Percentiles rank a stretch among this genome's conserved stretches.
Evolutionary conservation across 179 eudicot species (phyloP).

Genomic region (Patellifolia procumbens): DNA sequence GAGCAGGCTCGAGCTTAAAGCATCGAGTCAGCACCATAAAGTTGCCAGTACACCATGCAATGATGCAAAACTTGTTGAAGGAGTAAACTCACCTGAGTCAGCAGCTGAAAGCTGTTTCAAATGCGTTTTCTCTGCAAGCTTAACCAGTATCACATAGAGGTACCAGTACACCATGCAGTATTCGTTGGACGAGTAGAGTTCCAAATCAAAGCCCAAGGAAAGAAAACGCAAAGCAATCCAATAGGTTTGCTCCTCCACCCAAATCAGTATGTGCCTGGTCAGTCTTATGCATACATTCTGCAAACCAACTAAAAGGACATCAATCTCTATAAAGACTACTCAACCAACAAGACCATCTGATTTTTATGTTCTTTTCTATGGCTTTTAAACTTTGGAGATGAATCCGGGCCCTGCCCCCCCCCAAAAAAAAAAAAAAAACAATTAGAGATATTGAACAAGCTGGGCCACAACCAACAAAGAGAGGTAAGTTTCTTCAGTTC

Average conservation of each 20-base stretch:
- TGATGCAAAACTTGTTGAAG: background rate
- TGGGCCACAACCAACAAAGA: background rate
- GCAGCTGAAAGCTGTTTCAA: slow-evolving; percentile 55
- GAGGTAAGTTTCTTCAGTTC: background rate
- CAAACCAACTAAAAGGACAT: slow-evolving; percentile 38
- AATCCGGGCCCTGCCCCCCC: background rate
- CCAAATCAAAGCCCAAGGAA: slow-evolving; percentile 84
- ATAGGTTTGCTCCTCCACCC: slow-evolving; percentile 97
- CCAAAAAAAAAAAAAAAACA: no score
- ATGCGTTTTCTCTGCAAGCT: slow-evolving; percentile 92
- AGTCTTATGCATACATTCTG: slow-evolving; percentile 60
- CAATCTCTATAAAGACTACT: slow-evolving; percentile 20
- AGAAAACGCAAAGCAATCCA: slow-evolving; percentile 94
- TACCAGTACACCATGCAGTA: slow-evolving; percentile 99
- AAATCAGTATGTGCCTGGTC: slow-evolving; percentile 67
- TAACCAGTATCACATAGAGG: slow-evolving; percentile 71
- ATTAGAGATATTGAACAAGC: background rate
- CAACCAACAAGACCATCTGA: slow-evolving; percentile 10
- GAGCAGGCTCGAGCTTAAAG: background rate
- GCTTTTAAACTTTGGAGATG: background rate
- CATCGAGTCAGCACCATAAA: background rate
- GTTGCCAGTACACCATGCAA: background rate
- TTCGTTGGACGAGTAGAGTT: slow-evolving; percentile 76
- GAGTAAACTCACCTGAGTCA: slow-evolving; percentile 58
- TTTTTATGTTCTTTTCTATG: background rate